These are phyloP conservation scores for Globisporangium iwayamae DNA, from an alignment of 352 stramenopile species.

Conservation along the genomic window DNA sequence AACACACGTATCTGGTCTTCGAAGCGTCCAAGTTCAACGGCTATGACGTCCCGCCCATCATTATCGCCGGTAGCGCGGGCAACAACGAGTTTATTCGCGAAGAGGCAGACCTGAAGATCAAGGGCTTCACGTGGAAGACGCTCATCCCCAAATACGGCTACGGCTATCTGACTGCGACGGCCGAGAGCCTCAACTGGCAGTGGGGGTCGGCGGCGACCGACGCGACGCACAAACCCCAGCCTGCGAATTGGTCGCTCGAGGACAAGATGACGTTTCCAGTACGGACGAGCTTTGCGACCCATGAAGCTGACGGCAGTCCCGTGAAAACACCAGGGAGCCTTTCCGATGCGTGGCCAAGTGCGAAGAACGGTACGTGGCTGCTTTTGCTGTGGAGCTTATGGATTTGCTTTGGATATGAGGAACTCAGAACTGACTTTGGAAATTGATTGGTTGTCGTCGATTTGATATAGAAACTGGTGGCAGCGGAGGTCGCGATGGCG, in stretches of 20 bases:
- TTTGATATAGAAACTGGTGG: slow-evolving; percentile 5
- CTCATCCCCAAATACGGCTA: slow-evolving; percentile 75
- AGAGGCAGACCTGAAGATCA: slow-evolving; percentile 40
- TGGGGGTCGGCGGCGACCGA: slow-evolving; percentile 57
- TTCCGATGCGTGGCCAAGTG: slow-evolving; percentile 22
- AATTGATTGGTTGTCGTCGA: background rate
- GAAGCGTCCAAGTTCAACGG: slow-evolving; percentile 43
- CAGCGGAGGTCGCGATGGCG: slow-evolving; percentile 13
- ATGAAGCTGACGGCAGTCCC: slow-evolving; percentile 33
- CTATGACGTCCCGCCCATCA: slow-evolving; percentile 61
- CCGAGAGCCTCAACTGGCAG: slow-evolving; percentile 48
- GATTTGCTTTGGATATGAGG: background rate
- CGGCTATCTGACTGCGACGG: slow-evolving; percentile 63
- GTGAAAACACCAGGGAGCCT: slow-evolving; percentile 37
- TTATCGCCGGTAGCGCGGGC: slow-evolving; percentile 65
- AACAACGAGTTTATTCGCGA: slow-evolving; percentile 78
- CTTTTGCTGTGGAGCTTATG: background rate
- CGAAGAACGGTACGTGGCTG: slow-evolving; percentile 22
- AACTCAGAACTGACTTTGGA: background rate
- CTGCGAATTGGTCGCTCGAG: slow-evolving; percentile 42
- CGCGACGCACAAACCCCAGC: slow-evolving; percentile 32
- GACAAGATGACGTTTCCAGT: slow-evolving; percentile 46
- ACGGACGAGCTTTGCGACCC: slow-evolving; percentile 21
- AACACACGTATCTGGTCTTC: slow-evolving; percentile 72
- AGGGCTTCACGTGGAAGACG: slow-evolving; percentile 54